Evolutionary conservation across 305 asterid species (phyloP), one percentile per base, ranked within the genome.

Genomic region (Rubia peregrina): DNA sequence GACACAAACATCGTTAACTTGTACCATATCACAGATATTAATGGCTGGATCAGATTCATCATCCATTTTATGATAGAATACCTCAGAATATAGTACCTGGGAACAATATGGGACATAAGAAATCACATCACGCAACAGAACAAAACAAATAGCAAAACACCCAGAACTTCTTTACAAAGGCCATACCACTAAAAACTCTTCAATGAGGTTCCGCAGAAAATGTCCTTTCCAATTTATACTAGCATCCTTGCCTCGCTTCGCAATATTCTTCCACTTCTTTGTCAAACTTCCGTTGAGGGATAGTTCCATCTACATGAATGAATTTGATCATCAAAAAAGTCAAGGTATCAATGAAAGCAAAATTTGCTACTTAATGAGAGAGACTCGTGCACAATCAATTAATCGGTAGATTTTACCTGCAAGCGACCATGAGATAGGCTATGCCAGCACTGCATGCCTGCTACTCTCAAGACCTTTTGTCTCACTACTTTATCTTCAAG

Each of bases 401-500:
- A 8, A 30, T 46, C 42, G 4, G 36, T 67, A 73, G 14, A 43
- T 36, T 77, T 33, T 82, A 90, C 99, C 95, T 89, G 94, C 79
- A 95, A 91, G 75, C 98, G 95, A 49, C 98, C 99, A 78, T 84
- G 83, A 42, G 99, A 90, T 77, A 95, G 83, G 78, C 97, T 85
- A 83, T 87, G 96, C 99, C 98, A 95, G 81, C 98, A 91, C 78
- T 87, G 97, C 75, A 91, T 81, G 70, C 96, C 84, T 0, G 98
- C 99, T 53, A 95, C 80, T 82, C 90, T 85, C 87, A 94, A 82
- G 71, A 95, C 84, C 77, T 83, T 91, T 83, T 91, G 90, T 69
- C 98, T 91, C 55, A 95, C 96, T 72, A 91, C 86, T 74, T 88
- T 96, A 83, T 95, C 98, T 85, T 90, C 99, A 82, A 95, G 78